Percentiles rank a stretch among this genome's conserved stretches.
Conservation (phyloP, 345 rosid genomes). For the Aethionema arabicum region DNA sequence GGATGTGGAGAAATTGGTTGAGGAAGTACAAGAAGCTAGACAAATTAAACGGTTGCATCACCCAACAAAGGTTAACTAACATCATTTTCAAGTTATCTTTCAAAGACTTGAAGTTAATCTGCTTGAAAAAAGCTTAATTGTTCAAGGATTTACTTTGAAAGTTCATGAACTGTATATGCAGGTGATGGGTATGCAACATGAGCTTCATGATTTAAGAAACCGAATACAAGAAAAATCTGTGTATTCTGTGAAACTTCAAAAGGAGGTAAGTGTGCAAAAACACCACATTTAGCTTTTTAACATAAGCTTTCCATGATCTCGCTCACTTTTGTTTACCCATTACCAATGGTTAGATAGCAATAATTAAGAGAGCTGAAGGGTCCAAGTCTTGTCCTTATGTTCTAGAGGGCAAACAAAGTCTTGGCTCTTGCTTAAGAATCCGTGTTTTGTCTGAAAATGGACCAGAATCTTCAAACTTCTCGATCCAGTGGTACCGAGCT, state of each 20-base stretch:
- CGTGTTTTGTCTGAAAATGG: constrained; percentile 45
- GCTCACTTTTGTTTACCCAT: constrained; percentile 30
- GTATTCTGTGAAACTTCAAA: constrained; percentile 72
- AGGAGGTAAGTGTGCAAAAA: constrained; percentile 51
- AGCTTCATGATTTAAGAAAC: constrained; percentile 71
- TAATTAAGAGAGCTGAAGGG: constrained; percentile 70
- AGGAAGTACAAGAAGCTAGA: constrained; percentile 91
- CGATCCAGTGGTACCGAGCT: constrained; percentile 85
- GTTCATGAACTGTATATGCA: constrained; percentile 22
- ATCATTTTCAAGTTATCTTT: constrained; percentile 1
- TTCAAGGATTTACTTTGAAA: not conserved
- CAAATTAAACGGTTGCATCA: constrained; percentile 85
- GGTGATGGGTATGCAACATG: constrained; percentile 94
- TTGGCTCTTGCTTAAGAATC: constrained; percentile 70
- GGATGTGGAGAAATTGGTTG: constrained; percentile 75
- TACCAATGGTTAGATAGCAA: constrained; percentile 53
- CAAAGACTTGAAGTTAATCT: not conserved
- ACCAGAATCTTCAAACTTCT: constrained; percentile 62
- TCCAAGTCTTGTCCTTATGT: constrained; percentile 55
- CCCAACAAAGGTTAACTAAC: constrained; percentile 75
- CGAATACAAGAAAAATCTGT: constrained; percentile 83
- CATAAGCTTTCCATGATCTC: not conserved
- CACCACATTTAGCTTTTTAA: not conserved
- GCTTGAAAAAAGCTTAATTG: not conserved
- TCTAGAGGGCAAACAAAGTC: constrained; percentile 71